Base-by-base conservation (phyloP, 169 alveolate species). In the Eimeria sp. region DNA sequence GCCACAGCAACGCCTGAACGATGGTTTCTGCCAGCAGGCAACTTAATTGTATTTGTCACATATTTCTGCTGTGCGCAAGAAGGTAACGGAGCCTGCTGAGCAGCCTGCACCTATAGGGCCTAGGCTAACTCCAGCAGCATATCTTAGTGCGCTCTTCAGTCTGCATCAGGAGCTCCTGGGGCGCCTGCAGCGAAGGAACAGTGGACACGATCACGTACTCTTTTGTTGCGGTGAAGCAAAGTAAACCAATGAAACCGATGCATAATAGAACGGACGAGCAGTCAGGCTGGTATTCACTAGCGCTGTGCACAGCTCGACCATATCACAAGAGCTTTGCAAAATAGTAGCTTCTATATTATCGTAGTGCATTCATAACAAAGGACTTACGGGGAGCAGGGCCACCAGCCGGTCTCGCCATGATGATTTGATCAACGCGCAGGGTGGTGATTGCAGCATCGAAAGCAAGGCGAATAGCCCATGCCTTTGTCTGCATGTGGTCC, bases 351-450 rank as follows among this genome's bases (percentile, higher is more conserved):
- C 56, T 49, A 14, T 46, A 46, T 54, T 27, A 46, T 49, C 43
- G 58, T 23, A n/a, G 6, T 40, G 62, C 77, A 25, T 20, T 27
- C 56, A 58, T 11, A 54, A 27, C n/a, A 60, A 43, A 25, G 4
- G 74, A 52, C 96, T 82, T 82, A 95, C 97, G 90, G 37, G 97
- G 97, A 30, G 97, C 97, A 25, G 99, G 99, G 30, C 99, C 99
- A 52, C 99, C 99, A 30, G 99, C 99, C 27, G 99, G 99, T 96
- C 99, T 99, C 85, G 99, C 99, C 99, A 99, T 98, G 94, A 99
- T 99, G 87, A 99, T 99, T 97, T 99, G 99, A 97, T 99, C 99
- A 56, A 99, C 99, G 95, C 99, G 99, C 13, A 99, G 98, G 71
- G 99, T 98, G 16, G 99, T 99, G 95, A 99, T 97, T 10, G 99